These are phyloP conservation scores for Panus rudis DNA, from an alignment of 768 basidiomycete genomes.

Conservation along the genomic window DNA sequence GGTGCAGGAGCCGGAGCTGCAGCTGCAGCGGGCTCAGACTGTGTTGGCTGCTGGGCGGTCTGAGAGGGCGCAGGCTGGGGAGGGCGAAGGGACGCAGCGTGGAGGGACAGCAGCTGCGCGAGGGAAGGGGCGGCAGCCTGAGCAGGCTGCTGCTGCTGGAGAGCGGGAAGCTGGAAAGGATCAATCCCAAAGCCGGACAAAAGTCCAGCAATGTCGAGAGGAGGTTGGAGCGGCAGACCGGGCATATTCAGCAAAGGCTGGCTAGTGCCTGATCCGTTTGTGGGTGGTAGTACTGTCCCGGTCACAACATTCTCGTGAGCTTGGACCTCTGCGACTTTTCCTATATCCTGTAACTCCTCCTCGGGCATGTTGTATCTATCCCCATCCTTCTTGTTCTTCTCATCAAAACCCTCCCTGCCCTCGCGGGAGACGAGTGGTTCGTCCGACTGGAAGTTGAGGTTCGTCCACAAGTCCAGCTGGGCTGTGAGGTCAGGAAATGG, in stretches of 20 bases:
- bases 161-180: constrained; percentile 31
- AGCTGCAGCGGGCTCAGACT: constrained; percentile 22
- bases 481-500: constrained; percentile 69
- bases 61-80: constrained; percentile 14
- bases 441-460: constrained; percentile 72
- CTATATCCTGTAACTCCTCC: constrained; percentile 28
- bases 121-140: constrained; percentile 43
- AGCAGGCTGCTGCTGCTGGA: constrained; percentile 25
- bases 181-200: constrained; percentile 34
- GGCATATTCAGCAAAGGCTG: constrained; percentile 20
- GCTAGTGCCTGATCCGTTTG: constrained; percentile 31
- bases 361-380: constrained; percentile 38
- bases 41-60: constrained; percentile 10
- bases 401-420: constrained; percentile 13
- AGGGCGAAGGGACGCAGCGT: constrained; percentile 28
- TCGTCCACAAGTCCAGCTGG: constrained; percentile 80
- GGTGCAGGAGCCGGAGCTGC: constrained; percentile 26
- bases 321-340: constrained; percentile 39
- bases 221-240: constrained; percentile 24
- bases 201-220: constrained; percentile 36
- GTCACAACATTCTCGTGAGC: constrained; percentile 55
- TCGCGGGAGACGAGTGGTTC: constrained; percentile 41
- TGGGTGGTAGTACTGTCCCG: constrained; percentile 33
- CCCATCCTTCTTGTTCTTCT: constrained; percentile 14
- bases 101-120: constrained; percentile 63